Base-by-base conservation (phyloP, 805 yeast genomes). In the Wickerhamomyces bisporus region DNA sequence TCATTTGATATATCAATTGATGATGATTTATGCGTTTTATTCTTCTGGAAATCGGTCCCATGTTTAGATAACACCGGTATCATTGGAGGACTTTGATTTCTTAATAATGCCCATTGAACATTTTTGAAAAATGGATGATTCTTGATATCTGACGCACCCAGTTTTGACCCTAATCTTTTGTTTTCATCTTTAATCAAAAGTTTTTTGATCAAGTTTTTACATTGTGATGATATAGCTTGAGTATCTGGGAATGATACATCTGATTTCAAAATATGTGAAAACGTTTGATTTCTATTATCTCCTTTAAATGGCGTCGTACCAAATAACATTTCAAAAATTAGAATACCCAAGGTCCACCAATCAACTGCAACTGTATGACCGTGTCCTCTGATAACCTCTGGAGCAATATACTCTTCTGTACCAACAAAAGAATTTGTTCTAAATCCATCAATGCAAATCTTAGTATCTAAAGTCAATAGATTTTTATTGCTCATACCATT, bases 331-430 rank as follows among this genome's bases (percentile, higher is more conserved):
- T 93, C 99, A 61, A 79, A 94, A 18, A 88, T 68, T 52, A 93
- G 71, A 16, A 93, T 88, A 4, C 99, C 99, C 47, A 93, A 66
- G 0, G 98, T 93, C 99, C 99, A 93, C 98, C 98, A 93, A 61
- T 93, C 99, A 14, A 93, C 98, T 0, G 98, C 96, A 7, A 91
- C 82, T 1, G 98, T 91, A 53, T 93, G 99, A 2, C 98, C 98
- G 50, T 89, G 86, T 2, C 98, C 98, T 58, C 93, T 70, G 38
- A 93, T 93, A 5, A 93, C 98, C 55, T 93, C 99, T 0, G 99
- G 99, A 0, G 99, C 98, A 53, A 93, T 88, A 60, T 93, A 93
- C 58, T 93, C 99, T 57, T 93, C 99, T 0, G 99, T 93, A 2
- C 99, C 99, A 26, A 93, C 99, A 68, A 93, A 93, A 1, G 98